Evolutionary conservation across 164 flowering plant species (phyloP), one percentile per base, ranked within the genome.

Genomic region (Houttuynia cordata): DNA sequence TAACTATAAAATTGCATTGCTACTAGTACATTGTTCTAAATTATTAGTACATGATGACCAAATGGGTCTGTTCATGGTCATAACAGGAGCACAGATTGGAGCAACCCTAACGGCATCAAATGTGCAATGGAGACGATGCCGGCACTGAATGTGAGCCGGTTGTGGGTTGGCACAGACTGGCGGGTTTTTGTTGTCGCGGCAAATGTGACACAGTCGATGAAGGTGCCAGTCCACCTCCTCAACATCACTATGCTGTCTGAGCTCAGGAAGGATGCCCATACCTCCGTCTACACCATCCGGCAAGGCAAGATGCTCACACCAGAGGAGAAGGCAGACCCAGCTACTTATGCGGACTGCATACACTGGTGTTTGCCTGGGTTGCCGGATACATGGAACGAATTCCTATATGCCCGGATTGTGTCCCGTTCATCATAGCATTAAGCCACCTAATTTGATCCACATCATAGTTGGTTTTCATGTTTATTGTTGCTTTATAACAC

Each of bases 331-430:
- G 76, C 88, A 0, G 91, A 90, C 56, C 90, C 88, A 0, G 59
- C 59, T 10, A 81, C 61, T 0, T 86, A 67, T 45, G 94, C 97
- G 0, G 97, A 93, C 70, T 93, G 98, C 61, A 81, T 87, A 54
- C 96, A 92, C 42, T 92, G 98, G 97, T 87, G 98, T 60, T 78
- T 92, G 6, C 98, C 98, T 1, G 98, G 98, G 0, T 68, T 92
- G 53, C 98, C 96, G 15, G 98, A 92, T 67, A 86, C 82, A 0
- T 92, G 98, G 98, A 92, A 92, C 62, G 97, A 92, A 79, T 83
- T 89, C 63, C 68, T 89, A 0, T 92, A 85, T 51, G 47, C 97
- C 0, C 74, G 72, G 10, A 87, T 90, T 10, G 64, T 85, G 18
- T 74, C 91, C 13, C 37, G 2, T 30, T 30, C 2, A 6, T 30